Conservation (phyloP, 2,329 filamentous ascomycete genomes). For the Pleoardoris graminearum region DNA sequence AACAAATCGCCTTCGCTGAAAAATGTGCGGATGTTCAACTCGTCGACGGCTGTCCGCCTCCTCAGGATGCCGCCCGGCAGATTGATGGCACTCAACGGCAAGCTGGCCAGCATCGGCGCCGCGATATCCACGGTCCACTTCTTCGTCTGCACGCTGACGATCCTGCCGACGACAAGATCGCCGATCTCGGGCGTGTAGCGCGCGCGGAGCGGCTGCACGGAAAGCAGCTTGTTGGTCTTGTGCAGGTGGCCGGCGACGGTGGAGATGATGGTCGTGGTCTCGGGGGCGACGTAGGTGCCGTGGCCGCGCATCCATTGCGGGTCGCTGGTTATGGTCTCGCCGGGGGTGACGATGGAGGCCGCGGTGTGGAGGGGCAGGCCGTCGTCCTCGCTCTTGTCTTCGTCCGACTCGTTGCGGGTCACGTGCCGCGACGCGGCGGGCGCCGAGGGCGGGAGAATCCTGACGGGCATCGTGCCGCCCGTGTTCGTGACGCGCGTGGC, state of each 20-base stretch:
- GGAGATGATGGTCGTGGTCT: constrained; percentile 73
- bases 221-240: constrained; percentile 96
- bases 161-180: constrained; percentile 90
- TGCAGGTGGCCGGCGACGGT: constrained; percentile 88
- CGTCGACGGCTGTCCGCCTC: constrained; percentile 90
- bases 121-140: constrained; percentile 96
- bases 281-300: constrained; percentile 76
- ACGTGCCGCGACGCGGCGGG: constrained; percentile 34
- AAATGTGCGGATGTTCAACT: constrained; percentile 95
- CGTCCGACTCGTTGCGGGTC: constrained; percentile 54
- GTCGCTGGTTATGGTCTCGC: constrained; percentile 84
- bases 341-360: constrained; percentile 76
- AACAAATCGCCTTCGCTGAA: constrained; percentile 94
- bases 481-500: no score
- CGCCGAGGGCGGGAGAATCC: constrained; percentile 58
- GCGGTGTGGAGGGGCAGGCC: constrained; percentile 31
- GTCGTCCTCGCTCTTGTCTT: constrained; percentile 54
- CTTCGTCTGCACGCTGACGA: constrained; percentile 89
- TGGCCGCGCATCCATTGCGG: constrained; percentile 99
- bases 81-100: constrained; percentile 90
- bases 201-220: constrained; percentile 84
- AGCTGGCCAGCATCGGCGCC: constrained; percentile 78
- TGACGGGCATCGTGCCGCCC: constrained; percentile 62
- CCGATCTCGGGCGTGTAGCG: constrained; percentile 96
- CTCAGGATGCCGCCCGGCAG: constrained; percentile 90